Evolutionary conservation across 352 stramenopile genomes (phyloP).

Genomic region (Aphanomyces cochlioides): DNA sequence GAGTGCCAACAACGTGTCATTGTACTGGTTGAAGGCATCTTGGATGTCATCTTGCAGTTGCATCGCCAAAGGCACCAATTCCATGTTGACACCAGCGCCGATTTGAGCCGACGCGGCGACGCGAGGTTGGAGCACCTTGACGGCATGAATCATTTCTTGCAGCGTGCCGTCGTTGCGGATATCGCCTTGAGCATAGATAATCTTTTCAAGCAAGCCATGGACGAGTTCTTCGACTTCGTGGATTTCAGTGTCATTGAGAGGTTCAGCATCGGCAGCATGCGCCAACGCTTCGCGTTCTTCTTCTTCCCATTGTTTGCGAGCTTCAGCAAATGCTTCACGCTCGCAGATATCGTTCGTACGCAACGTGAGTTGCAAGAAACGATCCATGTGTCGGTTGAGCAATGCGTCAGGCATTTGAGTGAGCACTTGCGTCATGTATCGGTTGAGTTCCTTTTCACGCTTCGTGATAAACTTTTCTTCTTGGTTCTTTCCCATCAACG

Average conservation of each 20-base stretch:
- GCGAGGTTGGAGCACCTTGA: slow-evolving; percentile 82
- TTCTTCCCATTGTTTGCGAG: slow-evolving; percentile 83
- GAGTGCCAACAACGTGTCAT: slow-evolving; percentile 82
- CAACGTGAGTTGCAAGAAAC: slow-evolving; percentile 85
- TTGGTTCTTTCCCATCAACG: slow-evolving; percentile 88
- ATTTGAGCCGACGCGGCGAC: slow-evolving; percentile 83
- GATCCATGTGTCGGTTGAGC: slow-evolving; percentile 86
- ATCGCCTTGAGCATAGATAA: slow-evolving; percentile 83
- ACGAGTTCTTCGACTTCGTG: slow-evolving; percentile 87
- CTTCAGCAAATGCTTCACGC: slow-evolving; percentile 82
- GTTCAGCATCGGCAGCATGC: slow-evolving; percentile 78
- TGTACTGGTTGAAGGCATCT: slow-evolving; percentile 89
- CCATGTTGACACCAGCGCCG: slow-evolving; percentile 81
- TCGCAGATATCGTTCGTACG: slow-evolving; percentile 85
- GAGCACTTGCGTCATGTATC: slow-evolving; percentile 88
- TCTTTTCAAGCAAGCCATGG: slow-evolving; percentile 84
- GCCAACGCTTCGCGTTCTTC: slow-evolving; percentile 83
- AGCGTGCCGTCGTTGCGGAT: slow-evolving; percentile 84
- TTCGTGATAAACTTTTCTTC: slow-evolving; percentile 90
- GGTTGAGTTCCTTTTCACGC: slow-evolving; percentile 88
- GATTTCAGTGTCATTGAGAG: slow-evolving; percentile 81
- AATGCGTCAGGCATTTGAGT: slow-evolving; percentile 87
- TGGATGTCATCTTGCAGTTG: slow-evolving; percentile 89
- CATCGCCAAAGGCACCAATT: slow-evolving; percentile 84
- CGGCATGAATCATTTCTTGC: slow-evolving; percentile 87